Conservation (phyloP, 139 green algal genomes). For the Chlorella ohadii region DNA sequence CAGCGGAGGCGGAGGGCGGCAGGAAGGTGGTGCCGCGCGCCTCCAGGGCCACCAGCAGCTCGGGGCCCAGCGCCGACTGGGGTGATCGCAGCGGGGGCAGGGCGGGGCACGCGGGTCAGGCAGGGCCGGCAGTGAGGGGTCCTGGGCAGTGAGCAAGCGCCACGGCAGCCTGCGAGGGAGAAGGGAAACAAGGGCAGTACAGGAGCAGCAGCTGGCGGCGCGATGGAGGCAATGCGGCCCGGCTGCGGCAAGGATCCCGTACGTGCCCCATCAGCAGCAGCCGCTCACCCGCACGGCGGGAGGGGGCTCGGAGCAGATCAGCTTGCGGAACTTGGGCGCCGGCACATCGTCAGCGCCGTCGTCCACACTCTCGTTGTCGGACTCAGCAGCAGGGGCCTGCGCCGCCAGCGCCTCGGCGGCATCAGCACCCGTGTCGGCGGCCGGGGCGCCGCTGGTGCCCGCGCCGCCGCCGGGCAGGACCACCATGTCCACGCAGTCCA, state of each 20-base stretch:
- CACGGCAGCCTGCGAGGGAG: background rate
- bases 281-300: slow-evolving; percentile 22
- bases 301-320: slow-evolving; percentile 31
- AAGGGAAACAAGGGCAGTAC: background rate
- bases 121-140: background rate
- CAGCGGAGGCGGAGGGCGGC: background rate
- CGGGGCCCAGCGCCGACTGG: slow-evolving; percentile 19
- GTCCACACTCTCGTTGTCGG: slow-evolving; percentile 24
- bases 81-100: background rate
- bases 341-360: slow-evolving; percentile 2
- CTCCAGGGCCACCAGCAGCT: slow-evolving; percentile 35
- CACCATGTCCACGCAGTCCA: background rate
- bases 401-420: background rate
- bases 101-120: background rate
- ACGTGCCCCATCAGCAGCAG: background rate
- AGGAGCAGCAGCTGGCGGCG: background rate
- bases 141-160: background rate
- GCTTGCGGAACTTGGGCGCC: slow-evolving; percentile 28
- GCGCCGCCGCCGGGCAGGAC: background rate
- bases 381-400: background rate
- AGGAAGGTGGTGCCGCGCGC: slow-evolving; percentile 29
- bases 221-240: background rate
- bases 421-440: background rate
- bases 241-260: background rate
- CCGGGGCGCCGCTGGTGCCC: background rate